These are phyloP conservation scores for Bullera alba DNA, from an alignment of 768 basidiomycete genomes.

Conservation along the genomic window DNA sequence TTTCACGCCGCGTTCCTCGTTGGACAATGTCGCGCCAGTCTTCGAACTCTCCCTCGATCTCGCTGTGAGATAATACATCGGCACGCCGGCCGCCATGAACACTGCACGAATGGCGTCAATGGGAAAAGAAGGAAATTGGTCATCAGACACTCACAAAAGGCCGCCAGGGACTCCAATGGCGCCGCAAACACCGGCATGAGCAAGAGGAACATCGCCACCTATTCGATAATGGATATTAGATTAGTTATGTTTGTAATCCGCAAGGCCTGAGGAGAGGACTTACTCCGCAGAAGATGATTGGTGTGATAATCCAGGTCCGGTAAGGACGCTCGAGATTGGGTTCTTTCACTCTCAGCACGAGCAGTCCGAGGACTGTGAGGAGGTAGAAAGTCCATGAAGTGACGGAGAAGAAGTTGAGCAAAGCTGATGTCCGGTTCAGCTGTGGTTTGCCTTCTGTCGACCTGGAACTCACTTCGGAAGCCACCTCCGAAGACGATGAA, in stretches of 20 bases:
- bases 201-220: constrained; percentile 83
- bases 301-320: constrained; percentile 83
- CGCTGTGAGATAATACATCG: constrained; percentile 42
- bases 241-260: background rate
- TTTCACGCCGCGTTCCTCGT: constrained; percentile 5
- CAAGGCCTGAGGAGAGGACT: constrained; percentile 38
- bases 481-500: constrained; percentile 85
- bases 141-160: constrained; percentile 65
- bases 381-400: constrained; percentile 47
- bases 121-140: constrained; percentile 1
- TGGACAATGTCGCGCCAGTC: background rate
- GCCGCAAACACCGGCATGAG: constrained; percentile 94
- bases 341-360: constrained; percentile 83
- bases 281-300: constrained; percentile 79
- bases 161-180: constrained; percentile 77
- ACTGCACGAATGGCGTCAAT: constrained; percentile 10
- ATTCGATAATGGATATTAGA: background rate
- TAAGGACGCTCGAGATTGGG: constrained; percentile 86
- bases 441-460: constrained; percentile 2
- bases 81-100: constrained; percentile 39
- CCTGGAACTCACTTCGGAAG: constrained; percentile 54
- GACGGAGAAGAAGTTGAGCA: constrained; percentile 70
- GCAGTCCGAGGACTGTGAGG: constrained; percentile 58
- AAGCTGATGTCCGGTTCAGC: constrained; percentile 46
- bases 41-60: constrained; percentile 12